Conservation (phyloP, 306 rosid genomes). For the Medicago ruthenica region DNA sequence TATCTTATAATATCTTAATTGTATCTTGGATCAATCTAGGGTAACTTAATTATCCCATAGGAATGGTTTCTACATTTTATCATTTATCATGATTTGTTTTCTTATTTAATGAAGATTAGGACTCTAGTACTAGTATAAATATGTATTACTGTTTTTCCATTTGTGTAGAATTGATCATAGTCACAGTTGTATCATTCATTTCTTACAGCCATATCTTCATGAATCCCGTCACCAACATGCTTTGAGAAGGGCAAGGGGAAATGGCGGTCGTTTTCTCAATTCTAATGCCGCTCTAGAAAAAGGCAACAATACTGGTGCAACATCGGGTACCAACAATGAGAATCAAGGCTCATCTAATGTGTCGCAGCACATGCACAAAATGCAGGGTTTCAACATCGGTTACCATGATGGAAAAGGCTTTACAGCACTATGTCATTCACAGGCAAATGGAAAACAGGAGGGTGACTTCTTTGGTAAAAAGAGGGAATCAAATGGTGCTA, state of each 20-base stretch:
- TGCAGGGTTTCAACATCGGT: slow-evolving; percentile 45
- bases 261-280: slow-evolving; percentile 87
- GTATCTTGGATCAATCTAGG: neutral
- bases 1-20: neutral
- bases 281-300: slow-evolving; percentile 45
- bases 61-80: too few species aligned
- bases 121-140: neutral
- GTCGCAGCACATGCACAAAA: slow-evolving; percentile 39
- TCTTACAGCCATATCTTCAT: slow-evolving; percentile 84
- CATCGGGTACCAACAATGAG: slow-evolving; percentile 43
- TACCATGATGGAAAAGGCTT: slow-evolving; percentile 46
- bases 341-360: slow-evolving; percentile 43
- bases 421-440: slow-evolving; percentile 49
- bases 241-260: slow-evolving; percentile 88
- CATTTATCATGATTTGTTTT: neutral
- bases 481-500: slow-evolving; percentile 59
- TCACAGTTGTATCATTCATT: slow-evolving; percentile 29
- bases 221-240: slow-evolving; percentile 91
- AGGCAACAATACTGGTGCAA: slow-evolving; percentile 40
- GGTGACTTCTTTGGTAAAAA: slow-evolving; percentile 53
- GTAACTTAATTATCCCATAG: neutral
- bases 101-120: neutral
- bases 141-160: neutral
- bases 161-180: slow-evolving; percentile 23
- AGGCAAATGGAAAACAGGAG: slow-evolving; percentile 45